These are phyloP conservation scores for Camelina laxa DNA, from an alignment of 345 rosid genomes.

Conservation along the genomic window DNA sequence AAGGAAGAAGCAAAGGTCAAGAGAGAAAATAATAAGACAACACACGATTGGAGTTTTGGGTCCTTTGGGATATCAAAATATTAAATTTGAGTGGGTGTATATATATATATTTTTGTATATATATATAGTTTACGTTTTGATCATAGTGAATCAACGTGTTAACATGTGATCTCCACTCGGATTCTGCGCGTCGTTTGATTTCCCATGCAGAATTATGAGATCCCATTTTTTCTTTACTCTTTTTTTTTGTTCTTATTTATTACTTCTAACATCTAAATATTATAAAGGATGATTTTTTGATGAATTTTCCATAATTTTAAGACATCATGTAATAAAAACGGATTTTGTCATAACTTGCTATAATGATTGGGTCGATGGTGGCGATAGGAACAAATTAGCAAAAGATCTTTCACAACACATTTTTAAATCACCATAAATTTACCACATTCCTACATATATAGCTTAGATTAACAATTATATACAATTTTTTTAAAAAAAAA, in stretches of 20 bases:
- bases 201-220: slow-evolving; percentile 36
- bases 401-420: background rate
- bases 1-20: slow-evolving; percentile 14
- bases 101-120: too few species aligned
- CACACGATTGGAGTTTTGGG: slow-evolving; percentile 8
- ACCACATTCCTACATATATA: background rate
- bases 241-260: background rate
- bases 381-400: background rate
- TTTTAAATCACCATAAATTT: too few species aligned
- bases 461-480: background rate
- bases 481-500: background rate
- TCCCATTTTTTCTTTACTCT: background rate
- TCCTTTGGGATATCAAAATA: background rate
- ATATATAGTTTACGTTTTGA: slow-evolving; percentile 18
- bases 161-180: slow-evolving; percentile 41
- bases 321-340: background rate
- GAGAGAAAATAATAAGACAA: slow-evolving; percentile 8
- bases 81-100: background rate
- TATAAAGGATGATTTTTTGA: background rate
- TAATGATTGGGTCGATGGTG: background rate
- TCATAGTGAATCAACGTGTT: slow-evolving; percentile 37
- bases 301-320: background rate
- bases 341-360: background rate
- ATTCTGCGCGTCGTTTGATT: slow-evolving; percentile 39
- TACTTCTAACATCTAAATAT: slow-evolving; percentile 3